phyloP scores from a whole-genome alignment of 345 rosid genomes.

The Linum tenue region DNA sequence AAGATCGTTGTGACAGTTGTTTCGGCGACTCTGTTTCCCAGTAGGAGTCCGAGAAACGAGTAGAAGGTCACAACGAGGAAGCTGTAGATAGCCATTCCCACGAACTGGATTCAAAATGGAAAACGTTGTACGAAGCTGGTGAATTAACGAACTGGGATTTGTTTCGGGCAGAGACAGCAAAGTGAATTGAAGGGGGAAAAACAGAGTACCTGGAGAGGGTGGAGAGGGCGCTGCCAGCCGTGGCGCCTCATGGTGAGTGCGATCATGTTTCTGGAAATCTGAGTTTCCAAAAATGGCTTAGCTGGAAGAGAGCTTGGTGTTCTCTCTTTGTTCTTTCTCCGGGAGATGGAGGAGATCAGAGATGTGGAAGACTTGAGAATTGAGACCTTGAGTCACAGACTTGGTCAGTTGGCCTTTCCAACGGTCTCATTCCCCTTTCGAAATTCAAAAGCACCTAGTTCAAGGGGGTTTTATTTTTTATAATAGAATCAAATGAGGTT shows the following conservation, averaged over 20 bases:
- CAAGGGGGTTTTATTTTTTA: not conserved
- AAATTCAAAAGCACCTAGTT: not conserved
- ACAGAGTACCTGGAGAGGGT: conserved; percentile 59
- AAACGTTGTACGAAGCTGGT: not conserved
- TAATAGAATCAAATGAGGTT: no score
- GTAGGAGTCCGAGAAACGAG: conserved; percentile 67
- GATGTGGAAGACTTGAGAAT: not conserved
- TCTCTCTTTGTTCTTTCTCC: not conserved
- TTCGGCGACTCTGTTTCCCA: conserved; percentile 68
- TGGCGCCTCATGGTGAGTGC: conserved; percentile 50
- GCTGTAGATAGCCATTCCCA: conserved; percentile 69
- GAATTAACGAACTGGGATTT: conserved; percentile 1
- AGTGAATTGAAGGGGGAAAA: not conserved
- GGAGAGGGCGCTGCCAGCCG: conserved; percentile 95
- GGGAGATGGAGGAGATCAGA: not conserved
- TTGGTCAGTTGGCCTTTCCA: not conserved
- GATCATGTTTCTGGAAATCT: not conserved
- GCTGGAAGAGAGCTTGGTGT: not conserved
- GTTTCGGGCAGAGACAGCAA: not conserved
- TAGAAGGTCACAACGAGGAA: conserved; percentile 62
- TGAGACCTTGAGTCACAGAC: not conserved
- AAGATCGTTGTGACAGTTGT: conserved; percentile 49
- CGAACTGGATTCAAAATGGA: conserved; percentile 40
- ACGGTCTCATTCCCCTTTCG: not conserved
- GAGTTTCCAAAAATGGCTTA: not conserved